Conservation (phyloP, 2,329 filamentous ascomycete genomes). For the Cordyceps pruinosa region DNA sequence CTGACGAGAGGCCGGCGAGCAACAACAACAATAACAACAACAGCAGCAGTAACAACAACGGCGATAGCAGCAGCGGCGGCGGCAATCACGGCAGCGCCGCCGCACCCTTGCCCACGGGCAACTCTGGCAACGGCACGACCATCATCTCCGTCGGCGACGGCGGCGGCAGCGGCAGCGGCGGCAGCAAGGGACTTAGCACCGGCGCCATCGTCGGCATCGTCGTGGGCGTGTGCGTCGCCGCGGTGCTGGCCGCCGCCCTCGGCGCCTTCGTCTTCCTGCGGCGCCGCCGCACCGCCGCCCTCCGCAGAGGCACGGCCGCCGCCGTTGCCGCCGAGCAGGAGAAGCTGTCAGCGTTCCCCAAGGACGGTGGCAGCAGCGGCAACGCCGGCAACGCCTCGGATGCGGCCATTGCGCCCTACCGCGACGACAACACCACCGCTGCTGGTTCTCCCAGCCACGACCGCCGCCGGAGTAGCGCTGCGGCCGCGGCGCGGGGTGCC, state of each 20-base stretch:
- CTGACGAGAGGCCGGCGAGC: neutral
- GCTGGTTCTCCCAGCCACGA: neutral
- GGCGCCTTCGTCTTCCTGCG: slow-evolving; percentile 37
- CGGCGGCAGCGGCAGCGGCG: neutral
- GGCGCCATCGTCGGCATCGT: slow-evolving; percentile 44
- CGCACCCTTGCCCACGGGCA: too few relatives aligned
- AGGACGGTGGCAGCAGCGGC: slow-evolving; percentile 23
- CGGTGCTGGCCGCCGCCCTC: slow-evolving; percentile 32
- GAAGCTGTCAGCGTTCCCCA: slow-evolving; percentile 31
- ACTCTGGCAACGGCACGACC: slow-evolving; percentile 15
- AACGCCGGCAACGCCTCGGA: neutral
- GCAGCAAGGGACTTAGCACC: slow-evolving; percentile 24
- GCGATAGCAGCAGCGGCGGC: neutral
- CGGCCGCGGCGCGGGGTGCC: too few relatives aligned
- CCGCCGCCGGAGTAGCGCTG: neutral
- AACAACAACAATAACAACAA: neutral
- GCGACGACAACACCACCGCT: neutral
- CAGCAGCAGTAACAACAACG: neutral
- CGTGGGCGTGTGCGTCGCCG: slow-evolving; percentile 32
- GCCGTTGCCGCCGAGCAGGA: neutral
- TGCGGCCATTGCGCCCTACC: slow-evolving; percentile 6
- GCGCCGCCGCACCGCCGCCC: slow-evolving; percentile 20
- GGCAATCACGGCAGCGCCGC: too few relatives aligned
- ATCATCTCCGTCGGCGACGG: neutral
- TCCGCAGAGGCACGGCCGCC: neutral